A percentile compares a stretch with the other conserved stretches of the same genome.
Conservation (phyloP, 306 rosid species). For the Quercus wislizeni region DNA sequence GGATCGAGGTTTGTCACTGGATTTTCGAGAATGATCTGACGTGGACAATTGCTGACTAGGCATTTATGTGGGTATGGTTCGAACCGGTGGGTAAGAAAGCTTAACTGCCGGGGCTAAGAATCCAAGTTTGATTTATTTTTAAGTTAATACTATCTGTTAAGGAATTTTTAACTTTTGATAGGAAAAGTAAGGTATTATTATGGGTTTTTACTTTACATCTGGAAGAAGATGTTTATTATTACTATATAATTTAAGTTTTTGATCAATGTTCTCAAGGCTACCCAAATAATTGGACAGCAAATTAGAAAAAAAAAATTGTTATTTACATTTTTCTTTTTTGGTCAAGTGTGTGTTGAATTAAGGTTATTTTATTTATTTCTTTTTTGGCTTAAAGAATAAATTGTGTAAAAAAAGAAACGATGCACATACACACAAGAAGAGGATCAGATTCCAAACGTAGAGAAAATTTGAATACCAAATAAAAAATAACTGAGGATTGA, state of each 20-base stretch:
- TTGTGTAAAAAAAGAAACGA: slow-evolving; percentile 18
- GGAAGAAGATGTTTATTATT: background rate
- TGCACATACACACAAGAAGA: background rate
- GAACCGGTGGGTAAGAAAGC: slow-evolving; percentile 45
- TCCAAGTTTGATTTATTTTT: slow-evolving; percentile 22
- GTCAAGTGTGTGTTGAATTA: no score
- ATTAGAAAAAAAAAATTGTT: background rate
- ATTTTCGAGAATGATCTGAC: slow-evolving; percentile 93
- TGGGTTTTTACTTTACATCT: slow-evolving; percentile 23
- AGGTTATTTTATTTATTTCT: background rate
- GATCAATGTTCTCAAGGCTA: slow-evolving; percentile 24
- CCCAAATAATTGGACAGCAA: slow-evolving; percentile 33
- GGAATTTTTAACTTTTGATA: background rate
- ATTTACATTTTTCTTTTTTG: background rate
- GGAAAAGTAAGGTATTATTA: slow-evolving; percentile 13
- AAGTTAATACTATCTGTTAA: slow-evolving; percentile 6
- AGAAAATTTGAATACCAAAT: slow-evolving; percentile 24
- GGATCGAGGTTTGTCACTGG: slow-evolving; percentile 95
- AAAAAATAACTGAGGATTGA: slow-evolving; percentile 29
- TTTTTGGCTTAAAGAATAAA: background rate
- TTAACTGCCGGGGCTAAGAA: slow-evolving; percentile 34
- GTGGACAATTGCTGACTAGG: slow-evolving; percentile 72
- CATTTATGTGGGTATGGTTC: background rate
- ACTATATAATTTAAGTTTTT: slow-evolving; percentile 17
- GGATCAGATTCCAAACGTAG: slow-evolving; percentile 33